Evolutionary conservation across 2,329 filamentous ascomycete genomes (phyloP).

Genomic region (Xylaria multiplex): DNA sequence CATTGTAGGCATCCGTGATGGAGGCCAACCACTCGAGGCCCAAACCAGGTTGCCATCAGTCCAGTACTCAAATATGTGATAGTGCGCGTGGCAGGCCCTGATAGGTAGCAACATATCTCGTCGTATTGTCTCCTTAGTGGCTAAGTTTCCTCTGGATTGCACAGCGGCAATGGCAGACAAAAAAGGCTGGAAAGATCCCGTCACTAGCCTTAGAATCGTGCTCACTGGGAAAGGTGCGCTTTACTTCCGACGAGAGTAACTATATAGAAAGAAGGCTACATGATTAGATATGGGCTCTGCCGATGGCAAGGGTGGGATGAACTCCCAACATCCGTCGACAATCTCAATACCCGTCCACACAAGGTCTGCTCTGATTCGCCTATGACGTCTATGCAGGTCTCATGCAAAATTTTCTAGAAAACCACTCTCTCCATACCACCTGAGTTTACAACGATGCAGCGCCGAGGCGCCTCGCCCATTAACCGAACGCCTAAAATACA

Average conservation of each 20-base stretch:
- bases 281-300: not conserved
- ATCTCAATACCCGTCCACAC: slow-evolving; percentile 17
- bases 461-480: slow-evolving; percentile 21
- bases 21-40: slow-evolving; percentile 13
- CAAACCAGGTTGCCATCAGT: slow-evolving; percentile 17
- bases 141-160: slow-evolving; percentile 6
- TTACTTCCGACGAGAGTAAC: slow-evolving; percentile 4
- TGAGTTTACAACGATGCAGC: slow-evolving; percentile 8
- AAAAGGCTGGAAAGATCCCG: slow-evolving; percentile 6
- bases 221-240: slow-evolving; percentile 7
- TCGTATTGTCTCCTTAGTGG: slow-evolving; percentile 11
- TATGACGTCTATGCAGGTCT: slow-evolving; percentile 16
- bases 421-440: slow-evolving; percentile 25
- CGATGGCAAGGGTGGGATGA: slow-evolving; percentile 11
- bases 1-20: slow-evolving; percentile 18
- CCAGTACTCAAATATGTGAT: slow-evolving; percentile 18
- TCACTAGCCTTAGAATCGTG: slow-evolving; percentile 11
- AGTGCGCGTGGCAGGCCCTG: slow-evolving; percentile 30
- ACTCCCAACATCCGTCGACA: slow-evolving; percentile 14
- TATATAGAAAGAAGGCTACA: not conserved
- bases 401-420: slow-evolving; percentile 35
- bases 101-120: slow-evolving; percentile 29
- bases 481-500: slow-evolving; percentile 20
- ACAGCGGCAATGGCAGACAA: slow-evolving; percentile 11
- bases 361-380: slow-evolving; percentile 29